Conservation (phyloP, 805 yeast genomes). For the Lachancea cidri region DNA sequence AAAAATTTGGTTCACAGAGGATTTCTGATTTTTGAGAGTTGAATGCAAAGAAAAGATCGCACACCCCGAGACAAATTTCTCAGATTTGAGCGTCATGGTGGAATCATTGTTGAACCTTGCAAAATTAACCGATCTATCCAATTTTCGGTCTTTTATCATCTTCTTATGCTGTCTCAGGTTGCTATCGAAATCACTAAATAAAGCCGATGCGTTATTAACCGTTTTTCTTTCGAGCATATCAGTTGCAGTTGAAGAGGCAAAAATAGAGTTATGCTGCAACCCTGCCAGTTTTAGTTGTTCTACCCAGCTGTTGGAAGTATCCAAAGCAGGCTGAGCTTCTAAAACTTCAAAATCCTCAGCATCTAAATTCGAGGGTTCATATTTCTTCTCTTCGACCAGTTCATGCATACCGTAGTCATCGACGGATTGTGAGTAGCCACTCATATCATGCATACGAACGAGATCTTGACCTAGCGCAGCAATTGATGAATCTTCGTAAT, state of each 20-base stretch:
- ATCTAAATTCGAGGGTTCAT: constrained; percentile 56
- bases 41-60: constrained; percentile 2
- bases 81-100: constrained; percentile 15
- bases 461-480: neutral
- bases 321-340: constrained; percentile 42
- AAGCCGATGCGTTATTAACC: constrained; percentile 41
- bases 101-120: constrained; percentile 21
- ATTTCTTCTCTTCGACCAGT: constrained; percentile 56
- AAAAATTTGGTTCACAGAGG: constrained; percentile 16
- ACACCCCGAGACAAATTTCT: constrained; percentile 1
- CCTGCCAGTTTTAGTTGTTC: constrained; percentile 54
- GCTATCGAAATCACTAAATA: constrained; percentile 29
- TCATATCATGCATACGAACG: constrained; percentile 12
- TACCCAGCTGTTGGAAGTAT: constrained; percentile 57
- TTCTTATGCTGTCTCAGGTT: constrained; percentile 25
- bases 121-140: constrained; percentile 19
- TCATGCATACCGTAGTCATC: constrained; percentile 27
- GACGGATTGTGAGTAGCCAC: constrained; percentile 8
- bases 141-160: constrained; percentile 28
- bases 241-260: constrained; percentile 23
- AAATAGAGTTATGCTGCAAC: constrained; percentile 25
- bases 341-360: constrained; percentile 42
- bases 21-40: constrained; percentile 8
- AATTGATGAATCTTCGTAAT: too few species aligned
- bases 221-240: neutral